Evolutionary conservation across 371 early-diverging fungal genomes (phyloP).

Genomic region (Amoeboaphelidium protococcarum): DNA sequence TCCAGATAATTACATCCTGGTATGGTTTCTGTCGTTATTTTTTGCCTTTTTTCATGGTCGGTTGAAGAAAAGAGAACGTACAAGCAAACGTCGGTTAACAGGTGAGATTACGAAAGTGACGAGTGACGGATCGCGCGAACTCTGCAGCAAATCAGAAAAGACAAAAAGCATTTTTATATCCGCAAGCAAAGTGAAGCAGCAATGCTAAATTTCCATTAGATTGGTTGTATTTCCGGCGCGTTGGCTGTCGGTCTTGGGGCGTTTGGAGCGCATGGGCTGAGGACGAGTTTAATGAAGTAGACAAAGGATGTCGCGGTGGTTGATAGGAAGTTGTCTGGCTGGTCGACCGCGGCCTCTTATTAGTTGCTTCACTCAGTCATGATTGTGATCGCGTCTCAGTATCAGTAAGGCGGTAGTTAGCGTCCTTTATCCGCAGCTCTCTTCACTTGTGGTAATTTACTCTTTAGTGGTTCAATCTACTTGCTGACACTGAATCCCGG

Average conservation of each 20-base stretch:
- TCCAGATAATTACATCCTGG: too few species aligned
- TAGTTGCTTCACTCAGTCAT: background rate
- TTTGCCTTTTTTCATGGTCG: too few species aligned
- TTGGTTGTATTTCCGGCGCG: too few species aligned
- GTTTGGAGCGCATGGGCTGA: conserved; percentile 44
- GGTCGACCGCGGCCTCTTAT: background rate
- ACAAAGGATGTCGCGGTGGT: conserved; percentile 29
- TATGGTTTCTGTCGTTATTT: too few species aligned
- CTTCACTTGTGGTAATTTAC: conserved; percentile 11
- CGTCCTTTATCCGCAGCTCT: conserved; percentile 18
- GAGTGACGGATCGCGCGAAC: too few species aligned
- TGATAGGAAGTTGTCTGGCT: conserved; percentile 10
- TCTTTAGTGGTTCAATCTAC: conserved; percentile 28
- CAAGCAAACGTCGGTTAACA: too few species aligned
- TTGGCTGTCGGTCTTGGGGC: conserved; percentile 40
- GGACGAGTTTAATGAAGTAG: conserved; percentile 28
- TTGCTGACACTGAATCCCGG: conserved; percentile 19
- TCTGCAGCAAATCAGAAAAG: too few species aligned
- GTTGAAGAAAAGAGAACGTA: too few species aligned
- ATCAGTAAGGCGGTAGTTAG: conserved; percentile 28
- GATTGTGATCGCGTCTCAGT: conserved; percentile 31
- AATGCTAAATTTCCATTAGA: too few species aligned
- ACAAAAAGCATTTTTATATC: too few species aligned
- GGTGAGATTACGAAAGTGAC: too few species aligned
- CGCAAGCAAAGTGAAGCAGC: too few species aligned